Base-by-base conservation (phyloP, 371 early-diverging fungal species). In the Zancudomyces culisetae region DNA sequence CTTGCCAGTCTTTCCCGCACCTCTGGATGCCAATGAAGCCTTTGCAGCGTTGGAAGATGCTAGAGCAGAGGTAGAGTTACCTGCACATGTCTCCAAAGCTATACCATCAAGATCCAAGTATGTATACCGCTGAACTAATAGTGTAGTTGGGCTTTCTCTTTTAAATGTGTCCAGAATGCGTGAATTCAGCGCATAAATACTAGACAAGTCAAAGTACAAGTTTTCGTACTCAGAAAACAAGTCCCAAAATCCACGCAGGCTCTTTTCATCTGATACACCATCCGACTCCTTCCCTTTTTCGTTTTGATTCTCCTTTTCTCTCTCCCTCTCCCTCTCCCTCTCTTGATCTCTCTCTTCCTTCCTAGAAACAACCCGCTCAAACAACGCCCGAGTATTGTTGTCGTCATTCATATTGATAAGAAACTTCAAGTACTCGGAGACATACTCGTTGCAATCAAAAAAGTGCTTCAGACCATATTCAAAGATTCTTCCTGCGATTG, bases 401-500 rank as follows among this genome's bases (percentile, higher is more conserved):
- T 87, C 87, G 52, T 95, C 93, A 54, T 92, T 90, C 54, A 84
- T 70, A 57, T 78, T 71, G 29, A 91, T 83, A 49, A 95, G 70
- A 54, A 81, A 90, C 52, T 85, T 81, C 55, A 95, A 65, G 55
- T 95, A 92, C 43, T 85, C 72, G 29, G 72, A 63, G 10, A 83
- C 77, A 56, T 78, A 87, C n/a, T 72, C 78, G 1, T 80, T 68
- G 52, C 82, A 77, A 43, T 79, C 79, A 2, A 74, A 70, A 68
- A 85, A 88, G 1, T 67, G 55, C 63, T 87, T 91, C 54, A 85
- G 69, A 13, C 90, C 91, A 19, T 84, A 61, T 59, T 89, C 87
- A 64, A 96, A 91, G n/a, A 96, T 79, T 55, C 82, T 83, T 45
- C 85, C 87, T 0, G 94, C 90, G 52, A 93, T 75, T 2, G 57